Evolutionary conservation across 1,284 basidiomycete species (phyloP), one percentile per base, ranked within the genome.

Genomic region (Austropuccinia psidii): DNA sequence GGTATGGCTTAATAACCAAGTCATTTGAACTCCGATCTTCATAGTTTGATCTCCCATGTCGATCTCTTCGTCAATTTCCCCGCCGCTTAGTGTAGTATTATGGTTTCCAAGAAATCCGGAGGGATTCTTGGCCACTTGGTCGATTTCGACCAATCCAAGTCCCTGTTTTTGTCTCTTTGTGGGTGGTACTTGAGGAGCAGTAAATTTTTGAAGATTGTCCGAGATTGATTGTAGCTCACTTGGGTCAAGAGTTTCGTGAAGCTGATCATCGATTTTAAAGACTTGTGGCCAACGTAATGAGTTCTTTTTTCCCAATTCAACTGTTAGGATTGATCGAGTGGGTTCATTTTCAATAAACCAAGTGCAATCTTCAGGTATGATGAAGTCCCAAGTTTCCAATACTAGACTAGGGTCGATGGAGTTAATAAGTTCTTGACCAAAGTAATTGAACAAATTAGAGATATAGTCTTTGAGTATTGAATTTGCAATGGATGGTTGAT

Each of bases 11-110:
- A 31, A 13, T 35, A 69, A 35, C 66, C 66, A 69, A 15, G 52
- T 69, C 29, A 69, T 52, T 19, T 57, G 37, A n/a, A 54, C 54
- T 17, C 54, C 54, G 29, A 57, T 24, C 24, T 27, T 57, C 27
- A 57, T 55, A 19, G 33, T 33, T 47, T 57, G 33, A 31, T 69
- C 47, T 43, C 39, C 66, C 2, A 50, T n/a, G 31, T 69, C 66
- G 24, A 69, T 69, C 43, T 69, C 66, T 24, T 69, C 41, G 52
- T 69, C 66, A 35, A 69, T 57, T 45, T 57, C 66, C 29, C 50
- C 66, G n/a, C 27, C 52, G 27, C n/a, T 58, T n/a, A 55, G 29
- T 9, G 47, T 29, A 27, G 17, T 69, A 24, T 68, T 35, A 15
- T 55, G 29, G 35, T 17, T n/a, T n/a, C 52, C 52, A 2, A 29